Conservation (phyloP, 2,329 filamentous ascomycete genomes). For the Ophiostoma sp. region DNA sequence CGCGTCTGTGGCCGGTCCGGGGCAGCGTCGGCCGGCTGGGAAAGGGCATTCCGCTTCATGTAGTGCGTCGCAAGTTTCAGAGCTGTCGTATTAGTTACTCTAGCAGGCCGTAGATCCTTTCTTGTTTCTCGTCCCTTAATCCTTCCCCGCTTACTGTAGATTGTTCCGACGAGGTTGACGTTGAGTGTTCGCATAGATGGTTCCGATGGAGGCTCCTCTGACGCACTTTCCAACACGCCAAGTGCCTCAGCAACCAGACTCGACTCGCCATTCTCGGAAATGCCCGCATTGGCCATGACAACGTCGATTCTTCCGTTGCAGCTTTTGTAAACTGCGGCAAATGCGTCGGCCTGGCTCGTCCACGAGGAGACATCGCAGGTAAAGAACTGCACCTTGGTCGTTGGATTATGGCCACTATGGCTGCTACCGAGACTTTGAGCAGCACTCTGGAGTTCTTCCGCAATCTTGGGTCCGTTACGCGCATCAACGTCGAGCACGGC, state of each 20-base stretch:
- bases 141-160: conserved; percentile 42
- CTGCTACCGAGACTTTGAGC: not conserved
- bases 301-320: conserved; percentile 37
- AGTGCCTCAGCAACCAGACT: conserved; percentile 29
- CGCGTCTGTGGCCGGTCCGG: conserved; percentile 21
- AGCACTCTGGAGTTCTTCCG: conserved; percentile 18
- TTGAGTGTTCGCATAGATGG: conserved; percentile 36
- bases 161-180: conserved; percentile 37
- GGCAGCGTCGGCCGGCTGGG: not conserved
- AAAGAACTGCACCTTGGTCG: conserved; percentile 32
- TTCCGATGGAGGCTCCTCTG: conserved; percentile 31
- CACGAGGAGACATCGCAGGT: conserved; percentile 38
- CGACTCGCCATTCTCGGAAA: conserved; percentile 38
- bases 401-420: not conserved
- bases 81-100: not conserved
- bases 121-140: conserved; percentile 34
- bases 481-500: conserved; percentile 35
- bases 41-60: conserved; percentile 40
- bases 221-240: not conserved
- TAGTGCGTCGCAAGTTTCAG: conserved; percentile 32
- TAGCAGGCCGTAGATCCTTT: not conserved
- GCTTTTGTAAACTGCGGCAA: conserved; percentile 28
- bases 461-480: conserved; percentile 28
- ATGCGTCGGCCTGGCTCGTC: conserved; percentile 32
- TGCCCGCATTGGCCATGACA: conserved; percentile 47